Evolutionary conservation across 495 filamentous ascomycete species (phyloP), one percentile per base, ranked within the genome.

Genomic region (Penicillium pulvis): DNA sequence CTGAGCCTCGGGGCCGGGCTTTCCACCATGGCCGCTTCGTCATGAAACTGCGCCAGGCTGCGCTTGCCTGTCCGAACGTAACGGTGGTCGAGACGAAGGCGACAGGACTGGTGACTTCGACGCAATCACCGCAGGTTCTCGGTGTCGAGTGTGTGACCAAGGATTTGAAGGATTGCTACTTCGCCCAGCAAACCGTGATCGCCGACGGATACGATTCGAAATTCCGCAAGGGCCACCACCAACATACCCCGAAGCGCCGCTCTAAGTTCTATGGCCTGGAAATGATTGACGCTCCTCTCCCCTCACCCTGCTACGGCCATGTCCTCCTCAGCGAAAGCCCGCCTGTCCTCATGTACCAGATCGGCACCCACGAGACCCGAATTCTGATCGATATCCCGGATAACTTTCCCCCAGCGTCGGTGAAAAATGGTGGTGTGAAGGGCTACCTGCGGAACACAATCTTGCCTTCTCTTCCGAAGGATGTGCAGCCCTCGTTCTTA

Each of bases 311-410:
- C 59, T 87, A 90, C 72, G 94, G 94, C 17, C 93, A 96, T 70
- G 93, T 98, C 51, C 77, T 97, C 39, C 86, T 98, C 56, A 88
- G 89, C 56, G 84, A 90, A 54, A 63, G 64, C 31, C 83, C 87
- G 6, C 93, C 93, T 1, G 87, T 96, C 45, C 86, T 98, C 19
- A 83, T 98, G 57, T 98, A 98, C 79, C 94, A 98, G 76, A 98
- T 98, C 73, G 93, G 95, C 64, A 89, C 91, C 12, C 91, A 89
- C 76, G 94, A 97, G 73, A 98, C 94, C 4, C 84, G 94, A 46
- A 89, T 90, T 19, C 82, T 98, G 12, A 83, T 98, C 65, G 93
- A 98, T 74, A 83, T 98, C n/a, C 92, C 92, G 17, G 86, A 90
- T 51, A 85, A 87, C 64, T 72, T 87, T 4, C 85, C 91, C n/a